phyloP scores from a whole-genome alignment of 148 eudicot species.

The Vaccinium vitisidaea region DNA sequence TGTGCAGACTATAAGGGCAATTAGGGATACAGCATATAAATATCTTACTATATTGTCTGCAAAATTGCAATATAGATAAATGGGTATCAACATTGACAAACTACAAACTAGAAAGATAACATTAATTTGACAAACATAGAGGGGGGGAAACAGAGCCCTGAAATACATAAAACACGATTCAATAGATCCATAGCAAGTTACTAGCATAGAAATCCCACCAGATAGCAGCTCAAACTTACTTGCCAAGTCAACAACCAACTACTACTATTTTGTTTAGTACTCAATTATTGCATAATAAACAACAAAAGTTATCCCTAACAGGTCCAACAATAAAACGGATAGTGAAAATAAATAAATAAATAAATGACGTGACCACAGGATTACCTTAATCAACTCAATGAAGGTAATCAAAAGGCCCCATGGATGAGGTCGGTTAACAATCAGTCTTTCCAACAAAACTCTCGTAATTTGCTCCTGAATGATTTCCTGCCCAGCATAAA shows the following conservation, averaged over 20 bases:
- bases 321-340: neutral
- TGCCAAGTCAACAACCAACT: neutral
- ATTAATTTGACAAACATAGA: neutral
- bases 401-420: constrained; percentile 96
- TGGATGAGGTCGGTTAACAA: constrained; percentile 90
- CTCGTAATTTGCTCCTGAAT: constrained; percentile 94
- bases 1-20: neutral
- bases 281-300: too few species aligned
- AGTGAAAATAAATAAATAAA: neutral
- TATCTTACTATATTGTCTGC: neutral
- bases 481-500: constrained; percentile 54
- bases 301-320: neutral
- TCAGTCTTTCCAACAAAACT: constrained; percentile 82
- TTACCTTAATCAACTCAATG: constrained; percentile 92
- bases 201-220: neutral
- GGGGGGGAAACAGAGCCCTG: neutral
- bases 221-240: neutral
- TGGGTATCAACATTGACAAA: neutral
- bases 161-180: neutral
- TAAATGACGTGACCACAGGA: neutral
- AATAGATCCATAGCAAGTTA: neutral
- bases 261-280: too few species aligned
- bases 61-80: neutral
- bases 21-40: neutral
- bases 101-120: neutral